Base-by-base conservation (phyloP, 257 asterid genomes). In the Anisodus acutangulus region DNA sequence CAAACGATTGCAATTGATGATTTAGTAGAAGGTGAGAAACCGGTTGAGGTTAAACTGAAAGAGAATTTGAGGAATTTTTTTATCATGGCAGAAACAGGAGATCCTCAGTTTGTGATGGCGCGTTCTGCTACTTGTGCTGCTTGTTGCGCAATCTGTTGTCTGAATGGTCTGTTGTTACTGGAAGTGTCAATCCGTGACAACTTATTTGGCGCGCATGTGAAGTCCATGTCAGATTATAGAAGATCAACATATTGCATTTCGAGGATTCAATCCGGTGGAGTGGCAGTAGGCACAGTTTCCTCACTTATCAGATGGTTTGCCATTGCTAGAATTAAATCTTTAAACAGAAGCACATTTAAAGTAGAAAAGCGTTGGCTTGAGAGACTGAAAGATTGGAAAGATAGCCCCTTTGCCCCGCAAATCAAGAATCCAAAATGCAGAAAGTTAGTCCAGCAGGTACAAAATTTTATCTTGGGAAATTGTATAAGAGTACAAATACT, bases 81-180 rank as follows among this genome's bases (percentile, higher is more conserved):
- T 47, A 51, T 84, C 71, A 84, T 79, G 87, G 84, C 87, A 67
- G 62, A 81, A 13, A 84, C 84, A 1, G 84, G 84, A 6, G 66
- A 66, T 39, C 87, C 84, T 47, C 83, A 72, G 72, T 82, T 72
- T 53, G 85, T 74, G 80, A 53, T 82, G 83, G 85, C 80, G 2
- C 83, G 70, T 3, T 79, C 82, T 79, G 82, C 49, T 17, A 79
- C 68, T 2, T 82, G 85, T 35, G 12, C 85, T 45, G 66, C 80
- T 82, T 67, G 66, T 22, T 67, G 85, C 0, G 85, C 54, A 1
- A 49, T 82, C 31, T 82, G 85, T 37, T 67, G 74, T 67, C 37
- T 82, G 17, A 68, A 51, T 49, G 59, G 31, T 53, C 37, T 51
- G 8, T 10, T 22, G 1, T 68, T 82, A 53, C 31, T 49, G 41